Conservation (phyloP, 164 flowering plant species). For the Dillenia suffruticosa region DNA sequence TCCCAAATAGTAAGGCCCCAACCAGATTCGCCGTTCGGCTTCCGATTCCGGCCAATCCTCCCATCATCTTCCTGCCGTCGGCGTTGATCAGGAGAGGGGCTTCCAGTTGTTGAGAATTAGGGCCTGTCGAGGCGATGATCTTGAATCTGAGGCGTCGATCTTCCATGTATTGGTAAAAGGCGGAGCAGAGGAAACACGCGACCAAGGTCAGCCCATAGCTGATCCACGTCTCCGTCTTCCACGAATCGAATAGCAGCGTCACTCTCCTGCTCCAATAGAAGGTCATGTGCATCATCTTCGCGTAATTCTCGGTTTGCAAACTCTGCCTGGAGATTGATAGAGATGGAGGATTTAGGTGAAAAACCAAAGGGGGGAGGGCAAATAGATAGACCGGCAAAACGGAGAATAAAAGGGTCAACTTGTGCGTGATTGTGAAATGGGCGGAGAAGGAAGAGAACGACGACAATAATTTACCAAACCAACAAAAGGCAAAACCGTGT, state of each 20-base stretch:
- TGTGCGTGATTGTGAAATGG: too few relatives aligned
- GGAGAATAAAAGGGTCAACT: too few relatives aligned
- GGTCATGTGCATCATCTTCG: conserved; percentile 97
- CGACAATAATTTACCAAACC: too few relatives aligned
- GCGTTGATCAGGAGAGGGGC: conserved; percentile 5
- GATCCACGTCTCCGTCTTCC: conserved; percentile 66
- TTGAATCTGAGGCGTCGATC: conserved; percentile 54
- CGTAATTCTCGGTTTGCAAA: neutral
- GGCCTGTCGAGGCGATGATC: conserved; percentile 12
- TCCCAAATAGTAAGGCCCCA: conserved; percentile 37
- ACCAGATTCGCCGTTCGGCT: conserved; percentile 18
- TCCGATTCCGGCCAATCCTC: too few relatives aligned
- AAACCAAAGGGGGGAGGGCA: too few relatives aligned
- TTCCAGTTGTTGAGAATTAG: neutral
- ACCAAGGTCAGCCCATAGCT: conserved; percentile 52
- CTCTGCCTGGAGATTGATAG: too few relatives aligned
- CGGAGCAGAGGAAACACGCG: conserved; percentile 56
- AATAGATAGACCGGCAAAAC: too few relatives aligned
- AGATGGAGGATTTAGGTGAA: too few relatives aligned
- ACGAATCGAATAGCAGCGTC: conserved; percentile 64
- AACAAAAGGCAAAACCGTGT: too few relatives aligned
- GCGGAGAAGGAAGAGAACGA: too few relatives aligned
- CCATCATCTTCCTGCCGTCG: conserved; percentile 1
- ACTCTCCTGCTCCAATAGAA: conserved; percentile 80
- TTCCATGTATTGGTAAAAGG: conserved; percentile 84